A percentile compares a stretch with the other conserved stretches of the same genome.
These are phyloP conservation scores for Camelina laxa DNA, from an alignment of 345 rosid species.

Conservation along the genomic window DNA sequence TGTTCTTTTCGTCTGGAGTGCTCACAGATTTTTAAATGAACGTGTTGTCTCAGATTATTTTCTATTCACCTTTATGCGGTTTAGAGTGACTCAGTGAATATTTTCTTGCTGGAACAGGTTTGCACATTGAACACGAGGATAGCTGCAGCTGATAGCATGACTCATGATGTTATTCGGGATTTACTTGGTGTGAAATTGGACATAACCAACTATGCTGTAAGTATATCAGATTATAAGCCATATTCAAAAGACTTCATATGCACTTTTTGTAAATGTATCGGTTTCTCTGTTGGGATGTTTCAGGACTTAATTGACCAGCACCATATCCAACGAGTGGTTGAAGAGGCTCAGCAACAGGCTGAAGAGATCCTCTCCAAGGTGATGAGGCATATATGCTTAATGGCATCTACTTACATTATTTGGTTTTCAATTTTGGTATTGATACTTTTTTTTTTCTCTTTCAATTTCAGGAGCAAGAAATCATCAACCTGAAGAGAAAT, in stretches of 20 bases:
- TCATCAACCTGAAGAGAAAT: slow-evolving; percentile 58
- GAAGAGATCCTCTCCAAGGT: slow-evolving; percentile 79
- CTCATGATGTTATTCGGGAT: slow-evolving; percentile 94
- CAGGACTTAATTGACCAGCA: slow-evolving; percentile 83
- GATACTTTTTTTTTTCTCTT: not conserved
- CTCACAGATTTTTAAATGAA: slow-evolving; percentile 9
- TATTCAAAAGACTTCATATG: slow-evolving; percentile 9
- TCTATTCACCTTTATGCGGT: slow-evolving; percentile 14
- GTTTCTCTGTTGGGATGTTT: slow-evolving; percentile 32
- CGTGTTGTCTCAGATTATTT: not conserved
- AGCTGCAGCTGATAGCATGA: slow-evolving; percentile 97
- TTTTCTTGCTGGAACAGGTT: slow-evolving; percentile 53
- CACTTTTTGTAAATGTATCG: not conserved
- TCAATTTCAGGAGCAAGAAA: slow-evolving; percentile 67
- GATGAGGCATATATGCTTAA: slow-evolving; percentile 17
- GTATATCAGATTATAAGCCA: slow-evolving; percentile 38
- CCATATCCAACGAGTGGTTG: slow-evolving; percentile 69
- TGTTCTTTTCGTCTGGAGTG: slow-evolving; percentile 5
- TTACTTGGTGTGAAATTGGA: slow-evolving; percentile 88
- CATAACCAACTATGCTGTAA: slow-evolving; percentile 85
- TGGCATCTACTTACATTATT: slow-evolving; percentile 10
- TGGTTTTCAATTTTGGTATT: slow-evolving; percentile 25
- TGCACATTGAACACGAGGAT: slow-evolving; percentile 74
- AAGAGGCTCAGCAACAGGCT: slow-evolving; percentile 67
- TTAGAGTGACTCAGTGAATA: slow-evolving; percentile 25